Conservation (phyloP, 495 filamentous ascomycete genomes). For the Xanthoparmelia taractica region DNA sequence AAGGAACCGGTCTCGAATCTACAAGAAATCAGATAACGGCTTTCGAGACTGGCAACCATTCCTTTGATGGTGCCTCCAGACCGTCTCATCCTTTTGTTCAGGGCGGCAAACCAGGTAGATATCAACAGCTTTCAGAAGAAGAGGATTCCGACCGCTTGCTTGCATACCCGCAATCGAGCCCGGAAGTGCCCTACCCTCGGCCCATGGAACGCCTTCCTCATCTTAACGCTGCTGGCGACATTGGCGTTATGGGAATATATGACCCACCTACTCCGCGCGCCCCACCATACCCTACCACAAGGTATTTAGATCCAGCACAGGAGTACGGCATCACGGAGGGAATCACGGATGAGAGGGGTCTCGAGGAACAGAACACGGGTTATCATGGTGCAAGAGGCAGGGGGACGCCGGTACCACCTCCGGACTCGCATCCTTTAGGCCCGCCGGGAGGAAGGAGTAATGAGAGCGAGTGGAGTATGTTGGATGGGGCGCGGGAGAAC, state of each 20-base stretch:
- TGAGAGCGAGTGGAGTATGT: neutral
- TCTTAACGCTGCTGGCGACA: slow-evolving; percentile 10
- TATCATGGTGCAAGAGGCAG: slow-evolving; percentile 16
- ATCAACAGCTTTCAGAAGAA: slow-evolving; percentile 16
- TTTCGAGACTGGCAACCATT: slow-evolving; percentile 15
- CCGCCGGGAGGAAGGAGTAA: slow-evolving; percentile 13
- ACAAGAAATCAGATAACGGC: slow-evolving; percentile 22
- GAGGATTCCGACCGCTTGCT: slow-evolving; percentile 16
- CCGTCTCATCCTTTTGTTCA: slow-evolving; percentile 5
- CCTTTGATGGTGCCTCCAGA: slow-evolving; percentile 4
- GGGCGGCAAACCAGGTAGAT: slow-evolving; percentile 14
- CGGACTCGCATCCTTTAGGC: slow-evolving; percentile 20
- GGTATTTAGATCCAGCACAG: neutral
- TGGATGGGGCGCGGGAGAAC: slow-evolving; percentile 10
- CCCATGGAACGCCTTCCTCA: slow-evolving; percentile 22
- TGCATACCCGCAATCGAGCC: slow-evolving; percentile 12
- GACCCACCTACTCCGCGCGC: slow-evolving; percentile 14
- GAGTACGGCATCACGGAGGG: neutral
- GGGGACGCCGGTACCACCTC: slow-evolving; percentile 14
- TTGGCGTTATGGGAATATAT: slow-evolving; percentile 14
- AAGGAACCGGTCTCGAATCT: slow-evolving; percentile 18
- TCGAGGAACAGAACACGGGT: slow-evolving; percentile 18
- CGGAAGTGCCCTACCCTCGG: slow-evolving; percentile 16
- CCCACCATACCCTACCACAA: neutral
- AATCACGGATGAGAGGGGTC: slow-evolving; percentile 5